These are phyloP conservation scores for Citrus maxima DNA, from an alignment of 345 rosid genomes.

Conservation along the genomic window DNA sequence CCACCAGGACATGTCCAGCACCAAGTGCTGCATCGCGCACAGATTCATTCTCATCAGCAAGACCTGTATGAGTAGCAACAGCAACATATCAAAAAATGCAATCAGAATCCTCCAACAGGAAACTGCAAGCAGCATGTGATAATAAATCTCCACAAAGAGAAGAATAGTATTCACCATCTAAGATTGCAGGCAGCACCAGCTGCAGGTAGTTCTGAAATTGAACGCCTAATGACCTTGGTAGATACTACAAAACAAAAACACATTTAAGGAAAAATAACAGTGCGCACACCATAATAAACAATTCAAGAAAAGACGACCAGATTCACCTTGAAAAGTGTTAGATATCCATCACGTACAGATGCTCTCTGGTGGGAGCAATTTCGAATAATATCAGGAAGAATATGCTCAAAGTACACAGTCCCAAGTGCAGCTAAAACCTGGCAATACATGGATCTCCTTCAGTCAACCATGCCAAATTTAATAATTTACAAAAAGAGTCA, in stretches of 20 bases:
- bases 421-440: conserved; percentile 99
- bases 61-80: conserved; percentile 50
- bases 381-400: conserved; percentile 88
- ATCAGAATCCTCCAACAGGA: conserved; percentile 11
- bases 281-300: not conserved
- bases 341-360: conserved; percentile 95
- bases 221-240: conserved; percentile 91
- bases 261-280: conserved; percentile 1
- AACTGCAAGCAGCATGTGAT: not conserved
- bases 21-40: conserved; percentile 99
- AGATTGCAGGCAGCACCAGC: conserved; percentile 88
- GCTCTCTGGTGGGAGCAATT: conserved; percentile 95
- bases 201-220: conserved; percentile 96
- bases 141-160: not conserved
- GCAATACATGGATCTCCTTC: conserved; percentile 14
- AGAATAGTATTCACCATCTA: conserved; percentile 64
- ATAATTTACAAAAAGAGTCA: no score
- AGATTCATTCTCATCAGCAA: conserved; percentile 99
- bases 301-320: not conserved
- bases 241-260: conserved; percentile 48
- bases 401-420: conserved; percentile 64
- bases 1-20: conserved; percentile 97
- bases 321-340: conserved; percentile 91
- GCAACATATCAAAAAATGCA: conserved; percentile 16
- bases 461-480: not conserved